These are phyloP conservation scores for Curvularia hawaiiensis DNA, from an alignment of 2,329 filamentous ascomycete genomes.

Conservation along the genomic window DNA sequence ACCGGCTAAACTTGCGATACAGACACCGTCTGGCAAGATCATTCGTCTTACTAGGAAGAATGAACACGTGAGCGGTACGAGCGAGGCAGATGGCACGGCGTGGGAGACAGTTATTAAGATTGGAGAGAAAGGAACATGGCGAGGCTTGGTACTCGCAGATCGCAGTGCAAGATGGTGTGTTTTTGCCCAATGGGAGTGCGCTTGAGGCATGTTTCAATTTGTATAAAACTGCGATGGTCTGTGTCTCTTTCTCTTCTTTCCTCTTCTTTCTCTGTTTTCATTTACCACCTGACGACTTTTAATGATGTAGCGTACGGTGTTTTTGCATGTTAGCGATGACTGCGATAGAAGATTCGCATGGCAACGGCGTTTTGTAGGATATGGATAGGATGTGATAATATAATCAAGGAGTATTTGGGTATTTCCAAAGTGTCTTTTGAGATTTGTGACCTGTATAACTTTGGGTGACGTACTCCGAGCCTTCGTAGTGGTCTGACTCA, in stretches of 20 bases:
- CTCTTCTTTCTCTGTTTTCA: not conserved
- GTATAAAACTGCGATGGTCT: not conserved
- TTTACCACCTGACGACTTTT: constrained; percentile 21
- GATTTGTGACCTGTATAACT: not conserved
- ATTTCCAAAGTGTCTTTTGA: not conserved
- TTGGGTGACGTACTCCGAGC: not conserved
- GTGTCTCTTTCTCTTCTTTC: not conserved
- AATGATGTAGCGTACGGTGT: constrained; percentile 25
- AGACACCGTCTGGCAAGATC: constrained; percentile 93
- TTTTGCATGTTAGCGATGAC: constrained; percentile 9
- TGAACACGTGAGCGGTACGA: constrained; percentile 61
- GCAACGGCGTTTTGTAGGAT: constrained; percentile 22
- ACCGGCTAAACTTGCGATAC: constrained; percentile 93
- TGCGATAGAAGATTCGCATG: constrained; percentile 10
- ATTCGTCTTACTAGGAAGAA: constrained; percentile 83
- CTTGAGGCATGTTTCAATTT: constrained; percentile 14
- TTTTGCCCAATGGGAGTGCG: constrained; percentile 77
- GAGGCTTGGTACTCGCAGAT: constrained; percentile 81
- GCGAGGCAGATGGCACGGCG: constrained; percentile 72
- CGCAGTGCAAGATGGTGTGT: constrained; percentile 87
- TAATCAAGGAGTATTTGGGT: constrained; percentile 9
- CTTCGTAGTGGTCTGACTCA: not conserved
- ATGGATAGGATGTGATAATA: constrained; percentile 7
- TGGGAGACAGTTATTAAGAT: constrained; percentile 95
- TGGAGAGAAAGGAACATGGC: constrained; percentile 79